Evolutionary conservation across 805 yeast species (phyloP).

Genomic region (Metschnikowia noctiluminum): DNA sequence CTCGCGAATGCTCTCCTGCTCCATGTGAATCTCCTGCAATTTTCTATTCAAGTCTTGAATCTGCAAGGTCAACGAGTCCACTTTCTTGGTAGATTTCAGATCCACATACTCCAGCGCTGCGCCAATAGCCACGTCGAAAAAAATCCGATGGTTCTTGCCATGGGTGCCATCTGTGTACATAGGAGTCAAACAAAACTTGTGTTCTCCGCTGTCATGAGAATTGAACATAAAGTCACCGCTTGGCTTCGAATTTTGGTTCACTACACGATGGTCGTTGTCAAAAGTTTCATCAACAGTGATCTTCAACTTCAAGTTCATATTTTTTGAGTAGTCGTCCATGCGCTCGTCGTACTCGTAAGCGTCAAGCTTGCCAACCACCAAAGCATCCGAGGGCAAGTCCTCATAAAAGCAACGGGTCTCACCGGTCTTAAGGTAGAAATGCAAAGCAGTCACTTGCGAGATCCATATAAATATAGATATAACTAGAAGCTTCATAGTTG

Average conservation of each 20-base stretch:
- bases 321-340: conserved; percentile 47
- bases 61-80: conserved; percentile 50
- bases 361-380: conserved; percentile 73
- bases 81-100: conserved; percentile 54
- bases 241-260: conserved; percentile 58
- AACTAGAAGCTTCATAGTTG: conserved; percentile 2
- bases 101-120: conserved; percentile 59
- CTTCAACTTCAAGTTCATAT: conserved; percentile 55
- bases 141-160: conserved; percentile 60
- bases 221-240: conserved; percentile 75
- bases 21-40: conserved; percentile 56
- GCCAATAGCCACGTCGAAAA: conserved; percentile 71
- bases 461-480: conserved; percentile 9
- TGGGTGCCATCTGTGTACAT: conserved; percentile 67
- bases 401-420: conserved; percentile 81
- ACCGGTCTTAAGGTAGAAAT: conserved; percentile 75
- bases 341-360: conserved; percentile 57
- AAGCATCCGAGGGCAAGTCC: conserved; percentile 71
- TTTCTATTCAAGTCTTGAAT: conserved; percentile 56
- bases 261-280: conserved; percentile 78
- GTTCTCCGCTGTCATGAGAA: conserved; percentile 82
- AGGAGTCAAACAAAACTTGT: conserved; percentile 68
- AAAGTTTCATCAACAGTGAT: conserved; percentile 53
- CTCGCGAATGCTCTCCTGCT: conserved; percentile 67
- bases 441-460: conserved; percentile 46